phyloP scores from a whole-genome alignment of 257 asterid species.

The Dorcoceras hygrometricum region DNA sequence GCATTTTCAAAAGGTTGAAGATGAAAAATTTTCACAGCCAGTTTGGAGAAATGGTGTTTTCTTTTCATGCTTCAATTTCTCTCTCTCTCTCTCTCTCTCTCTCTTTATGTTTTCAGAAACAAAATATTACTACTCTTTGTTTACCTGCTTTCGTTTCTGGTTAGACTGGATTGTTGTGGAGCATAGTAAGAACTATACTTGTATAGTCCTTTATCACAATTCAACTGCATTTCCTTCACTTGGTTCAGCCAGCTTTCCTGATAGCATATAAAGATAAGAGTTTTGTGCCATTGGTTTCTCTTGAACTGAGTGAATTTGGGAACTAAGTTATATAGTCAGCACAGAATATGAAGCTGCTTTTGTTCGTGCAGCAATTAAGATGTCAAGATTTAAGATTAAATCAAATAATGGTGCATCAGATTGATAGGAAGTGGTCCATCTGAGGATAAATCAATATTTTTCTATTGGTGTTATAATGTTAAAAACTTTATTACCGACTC shows the following conservation, averaged over 20 bases:
- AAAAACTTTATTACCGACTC: slow-evolving; percentile 21
- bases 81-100: neutral
- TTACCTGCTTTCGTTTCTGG: slow-evolving; percentile 52
- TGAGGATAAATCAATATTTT: neutral
- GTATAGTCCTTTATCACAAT: slow-evolving; percentile 68
- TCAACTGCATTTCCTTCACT: slow-evolving; percentile 82
- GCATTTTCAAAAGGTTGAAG: slow-evolving; percentile 23
- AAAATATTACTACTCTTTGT: neutral
- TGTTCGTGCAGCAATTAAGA: neutral
- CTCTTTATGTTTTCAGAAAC: neutral
- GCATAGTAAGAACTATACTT: slow-evolving; percentile 28
- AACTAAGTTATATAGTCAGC: neutral
- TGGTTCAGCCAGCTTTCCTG: slow-evolving; percentile 89
- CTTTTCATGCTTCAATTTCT: neutral
- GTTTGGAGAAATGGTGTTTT: neutral
- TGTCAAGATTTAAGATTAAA: neutral
- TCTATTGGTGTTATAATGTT: neutral
- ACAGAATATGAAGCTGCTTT: neutral
- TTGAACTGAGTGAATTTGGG: neutral
- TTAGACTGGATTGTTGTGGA: slow-evolving; percentile 28
- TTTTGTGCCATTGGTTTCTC: slow-evolving; percentile 12
- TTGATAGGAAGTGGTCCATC: neutral
- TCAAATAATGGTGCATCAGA: neutral
- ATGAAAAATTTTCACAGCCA: neutral
- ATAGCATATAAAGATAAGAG: slow-evolving; percentile 20